phyloP scores from a whole-genome alignment of 345 rosid species.

The Acer negundo region DNA sequence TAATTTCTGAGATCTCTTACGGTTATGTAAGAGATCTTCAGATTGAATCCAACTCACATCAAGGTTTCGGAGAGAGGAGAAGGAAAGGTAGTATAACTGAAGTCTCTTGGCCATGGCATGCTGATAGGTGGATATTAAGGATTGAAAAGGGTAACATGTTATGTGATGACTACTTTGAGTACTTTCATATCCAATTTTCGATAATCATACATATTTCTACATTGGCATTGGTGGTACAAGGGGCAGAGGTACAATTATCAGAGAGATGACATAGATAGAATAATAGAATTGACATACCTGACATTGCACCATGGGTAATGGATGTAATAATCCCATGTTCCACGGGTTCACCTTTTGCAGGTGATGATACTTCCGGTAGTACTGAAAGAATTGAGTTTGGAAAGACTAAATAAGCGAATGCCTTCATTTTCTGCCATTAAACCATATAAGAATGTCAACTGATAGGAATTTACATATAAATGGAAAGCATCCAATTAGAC shows the following conservation, averaged over 20 bases:
- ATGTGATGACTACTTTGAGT: neutral
- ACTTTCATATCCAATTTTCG: neutral
- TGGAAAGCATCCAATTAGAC: neutral
- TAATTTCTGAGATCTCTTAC: too few relatives aligned
- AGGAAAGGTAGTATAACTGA: neutral
- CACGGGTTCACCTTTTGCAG: constrained; percentile 52
- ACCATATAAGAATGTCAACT: constrained; percentile 13
- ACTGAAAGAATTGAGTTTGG: constrained; percentile 69
- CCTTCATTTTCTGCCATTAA: constrained; percentile 70
- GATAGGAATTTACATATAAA: neutral
- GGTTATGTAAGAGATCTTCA: neutral
- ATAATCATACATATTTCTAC: neutral
- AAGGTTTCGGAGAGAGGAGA: neutral
- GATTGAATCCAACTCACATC: neutral
- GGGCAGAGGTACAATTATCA: neutral
- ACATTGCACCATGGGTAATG: constrained; percentile 71
- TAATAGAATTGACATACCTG: constrained; percentile 50
- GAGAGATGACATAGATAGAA: neutral
- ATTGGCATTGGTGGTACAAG: neutral
- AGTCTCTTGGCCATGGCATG: neutral
- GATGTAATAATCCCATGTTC: constrained; percentile 85
- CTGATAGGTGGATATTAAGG: neutral
- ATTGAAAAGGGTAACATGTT: neutral
- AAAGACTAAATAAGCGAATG: constrained; percentile 77
- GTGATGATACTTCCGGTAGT: constrained; percentile 51